Conservation (phyloP, 352 stramenopile species). For the Pythium sp. region DNA sequence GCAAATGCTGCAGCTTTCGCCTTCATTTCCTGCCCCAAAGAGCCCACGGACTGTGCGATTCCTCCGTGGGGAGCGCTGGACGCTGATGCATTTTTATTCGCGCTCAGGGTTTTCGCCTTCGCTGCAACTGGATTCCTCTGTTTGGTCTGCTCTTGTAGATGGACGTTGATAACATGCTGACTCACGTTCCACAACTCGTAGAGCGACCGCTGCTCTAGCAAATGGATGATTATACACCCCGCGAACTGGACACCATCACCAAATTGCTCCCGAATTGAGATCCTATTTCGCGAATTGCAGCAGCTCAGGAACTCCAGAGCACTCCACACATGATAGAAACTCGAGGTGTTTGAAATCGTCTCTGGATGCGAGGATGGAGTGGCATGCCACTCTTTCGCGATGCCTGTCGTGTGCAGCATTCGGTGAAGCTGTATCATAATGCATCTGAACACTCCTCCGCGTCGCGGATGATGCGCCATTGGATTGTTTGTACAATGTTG, state of each 20-base stretch:
- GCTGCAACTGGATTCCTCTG: not conserved
- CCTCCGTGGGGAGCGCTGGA: not conserved
- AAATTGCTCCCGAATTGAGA: constrained; percentile 36
- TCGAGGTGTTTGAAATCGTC: constrained; percentile 36
- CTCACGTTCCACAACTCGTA: constrained; percentile 67
- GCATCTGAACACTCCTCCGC: constrained; percentile 10
- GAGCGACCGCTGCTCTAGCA: constrained; percentile 46
- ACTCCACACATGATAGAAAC: constrained; percentile 64
- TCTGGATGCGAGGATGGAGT: constrained; percentile 33
- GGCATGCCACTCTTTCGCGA: constrained; percentile 41
- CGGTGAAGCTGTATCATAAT: constrained; percentile 24
- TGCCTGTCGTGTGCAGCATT: constrained; percentile 31
- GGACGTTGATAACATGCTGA: constrained; percentile 49
- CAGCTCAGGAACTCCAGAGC: constrained; percentile 64
- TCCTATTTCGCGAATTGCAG: constrained; percentile 26
- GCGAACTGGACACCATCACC: constrained; percentile 63
- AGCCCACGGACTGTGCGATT: constrained; percentile 25
- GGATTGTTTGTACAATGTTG: not conserved
- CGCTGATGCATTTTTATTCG: constrained; percentile 6
- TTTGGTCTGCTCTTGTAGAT: constrained; percentile 25
- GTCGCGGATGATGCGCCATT: not conserved
- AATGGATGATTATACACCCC: constrained; percentile 52
- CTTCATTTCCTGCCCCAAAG: constrained; percentile 49
- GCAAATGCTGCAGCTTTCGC: constrained; percentile 37
- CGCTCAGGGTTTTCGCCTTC: not conserved